Conservation (phyloP, 352 stramenopile genomes). For the Phytopythium mirpurense region DNA sequence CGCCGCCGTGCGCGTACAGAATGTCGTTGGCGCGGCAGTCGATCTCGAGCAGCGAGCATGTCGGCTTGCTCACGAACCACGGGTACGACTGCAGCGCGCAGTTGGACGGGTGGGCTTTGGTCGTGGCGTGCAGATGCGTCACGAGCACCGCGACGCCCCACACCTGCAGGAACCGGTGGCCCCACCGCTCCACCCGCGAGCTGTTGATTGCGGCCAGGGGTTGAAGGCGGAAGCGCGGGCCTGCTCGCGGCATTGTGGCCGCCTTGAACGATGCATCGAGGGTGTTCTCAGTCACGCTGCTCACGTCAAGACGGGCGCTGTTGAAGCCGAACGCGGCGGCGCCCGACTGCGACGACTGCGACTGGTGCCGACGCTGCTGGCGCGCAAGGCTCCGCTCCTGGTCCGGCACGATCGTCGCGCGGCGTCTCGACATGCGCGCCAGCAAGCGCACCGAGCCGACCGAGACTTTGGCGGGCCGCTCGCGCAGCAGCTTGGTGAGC, state of each 20-base stretch:
- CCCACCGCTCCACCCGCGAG: not conserved
- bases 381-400: not conserved
- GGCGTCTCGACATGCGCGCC: not conserved
- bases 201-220: constrained; percentile 1
- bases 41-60: constrained; percentile 22
- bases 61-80: constrained; percentile 19
- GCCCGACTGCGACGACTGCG: not conserved
- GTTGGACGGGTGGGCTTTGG: constrained; percentile 2
- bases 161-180: constrained; percentile 9
- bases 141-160: constrained; percentile 12
- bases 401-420: not conserved
- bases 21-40: constrained; percentile 10
- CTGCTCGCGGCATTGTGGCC: not conserved
- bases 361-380: not conserved
- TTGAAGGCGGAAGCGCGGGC: not conserved
- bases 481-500: constrained; percentile 11
- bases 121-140: constrained; percentile 8
- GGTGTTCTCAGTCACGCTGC: not conserved
- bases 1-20: constrained; percentile 3
- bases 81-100: constrained; percentile 14
- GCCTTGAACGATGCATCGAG: not conserved
- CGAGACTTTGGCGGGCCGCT: constrained; percentile 3
- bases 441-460: constrained; percentile 1
- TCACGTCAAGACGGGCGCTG: not conserved
- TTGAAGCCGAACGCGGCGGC: not conserved